These are phyloP conservation scores for Pseudogymnoascus sp. DNA, from an alignment of 2,329 filamentous ascomycete species.

Conservation along the genomic window DNA sequence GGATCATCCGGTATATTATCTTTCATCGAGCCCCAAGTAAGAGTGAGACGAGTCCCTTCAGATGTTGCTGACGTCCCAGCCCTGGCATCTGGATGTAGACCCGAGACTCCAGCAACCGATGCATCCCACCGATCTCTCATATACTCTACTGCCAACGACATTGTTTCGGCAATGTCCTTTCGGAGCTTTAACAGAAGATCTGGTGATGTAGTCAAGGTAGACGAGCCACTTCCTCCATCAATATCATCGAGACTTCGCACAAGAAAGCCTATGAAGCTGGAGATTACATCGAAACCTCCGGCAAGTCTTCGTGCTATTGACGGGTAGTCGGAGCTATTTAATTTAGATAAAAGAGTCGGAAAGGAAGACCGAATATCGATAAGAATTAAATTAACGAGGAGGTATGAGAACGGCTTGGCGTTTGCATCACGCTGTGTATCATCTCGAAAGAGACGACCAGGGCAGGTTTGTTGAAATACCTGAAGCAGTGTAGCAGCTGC, in stretches of 20 bases:
- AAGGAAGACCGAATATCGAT: constrained; percentile 59
- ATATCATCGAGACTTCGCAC: constrained; percentile 48
- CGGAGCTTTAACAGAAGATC: constrained; percentile 56
- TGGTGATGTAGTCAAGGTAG: constrained; percentile 42
- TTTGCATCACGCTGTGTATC: constrained; percentile 20
- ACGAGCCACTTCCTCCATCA: constrained; percentile 38
- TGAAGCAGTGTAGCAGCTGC: constrained; percentile 51
- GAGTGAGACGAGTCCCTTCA: constrained; percentile 38
- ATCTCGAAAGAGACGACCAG: constrained; percentile 47
- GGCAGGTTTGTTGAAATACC: constrained; percentile 41
- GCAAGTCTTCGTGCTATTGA: constrained; percentile 47
- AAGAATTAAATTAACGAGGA: constrained; percentile 57
- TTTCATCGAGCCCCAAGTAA: constrained; percentile 52
- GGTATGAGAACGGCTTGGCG: constrained; percentile 51
- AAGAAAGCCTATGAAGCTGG: constrained; percentile 51
- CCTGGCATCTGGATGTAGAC: constrained; percentile 52
- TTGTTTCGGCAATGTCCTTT: constrained; percentile 53
- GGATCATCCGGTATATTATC: constrained; percentile 45
- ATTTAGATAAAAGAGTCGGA: constrained; percentile 50
- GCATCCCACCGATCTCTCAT: constrained; percentile 65
- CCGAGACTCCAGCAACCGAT: constrained; percentile 53
- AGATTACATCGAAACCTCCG: constrained; percentile 55
- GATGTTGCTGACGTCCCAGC: constrained; percentile 36
- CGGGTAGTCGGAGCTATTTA: constrained; percentile 48
- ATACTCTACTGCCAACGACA: constrained; percentile 57